A percentile compares a stretch with the other conserved stretches of the same genome.
Conservation (phyloP, 2,329 filamentous ascomycete genomes). For the Penicillium brevicompactum region DNA sequence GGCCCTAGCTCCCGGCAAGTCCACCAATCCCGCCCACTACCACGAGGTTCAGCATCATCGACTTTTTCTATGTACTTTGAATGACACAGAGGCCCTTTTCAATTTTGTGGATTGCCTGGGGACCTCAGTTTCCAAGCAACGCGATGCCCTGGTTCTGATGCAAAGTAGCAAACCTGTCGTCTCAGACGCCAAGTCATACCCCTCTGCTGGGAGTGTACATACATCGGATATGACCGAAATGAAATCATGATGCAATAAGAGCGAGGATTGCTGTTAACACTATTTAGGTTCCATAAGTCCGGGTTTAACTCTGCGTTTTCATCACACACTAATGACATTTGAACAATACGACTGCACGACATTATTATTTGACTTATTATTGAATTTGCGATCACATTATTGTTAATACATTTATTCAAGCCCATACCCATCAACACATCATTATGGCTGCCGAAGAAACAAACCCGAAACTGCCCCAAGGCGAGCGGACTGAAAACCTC, state of each 20-base stretch:
- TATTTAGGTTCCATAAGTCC: slow-evolving; percentile 14
- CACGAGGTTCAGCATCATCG: slow-evolving; percentile 8
- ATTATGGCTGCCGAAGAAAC: slow-evolving; percentile 19
- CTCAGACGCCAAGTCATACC: slow-evolving; percentile 3
- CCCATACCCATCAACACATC: neutral
- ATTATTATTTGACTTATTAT: slow-evolving; percentile 11
- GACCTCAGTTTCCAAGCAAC: slow-evolving; percentile 9
- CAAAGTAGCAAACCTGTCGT: neutral
- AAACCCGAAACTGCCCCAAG: neutral
- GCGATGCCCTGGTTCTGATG: slow-evolving; percentile 2
- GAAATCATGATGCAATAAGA: slow-evolving; percentile 25
- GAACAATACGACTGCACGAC: slow-evolving; percentile 22
- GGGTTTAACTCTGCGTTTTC: neutral
- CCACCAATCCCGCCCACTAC: neutral
- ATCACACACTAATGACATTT: slow-evolving; percentile 6
- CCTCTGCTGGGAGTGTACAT: neutral
- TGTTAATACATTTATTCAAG: neutral
- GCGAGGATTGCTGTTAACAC: neutral
- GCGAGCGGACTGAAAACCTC: slow-evolving; percentile 15
- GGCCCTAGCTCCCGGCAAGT: neutral
- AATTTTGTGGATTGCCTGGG: slow-evolving; percentile 5
- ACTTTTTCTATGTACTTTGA: neutral
- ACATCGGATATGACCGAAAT: slow-evolving; percentile 9
- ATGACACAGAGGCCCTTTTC: slow-evolving; percentile 1
- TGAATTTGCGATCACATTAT: slow-evolving; percentile 3